A percentile compares a stretch with the other conserved stretches of the same genome.
These are phyloP conservation scores for Boletus subluridellus DNA, from an alignment of 1,284 basidiomycete species.

Conservation along the genomic window DNA sequence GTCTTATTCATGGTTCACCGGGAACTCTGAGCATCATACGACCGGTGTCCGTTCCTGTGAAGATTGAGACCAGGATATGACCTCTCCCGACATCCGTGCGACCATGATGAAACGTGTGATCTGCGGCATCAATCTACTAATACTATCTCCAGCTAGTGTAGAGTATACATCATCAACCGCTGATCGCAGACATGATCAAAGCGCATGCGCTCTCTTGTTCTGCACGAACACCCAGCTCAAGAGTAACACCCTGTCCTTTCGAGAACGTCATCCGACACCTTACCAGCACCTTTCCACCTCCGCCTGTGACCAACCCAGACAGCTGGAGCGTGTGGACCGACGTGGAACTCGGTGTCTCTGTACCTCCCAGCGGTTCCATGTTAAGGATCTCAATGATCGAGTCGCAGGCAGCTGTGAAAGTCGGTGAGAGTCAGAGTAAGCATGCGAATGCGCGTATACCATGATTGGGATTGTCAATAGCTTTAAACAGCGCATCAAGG, in stretches of 20 bases:
- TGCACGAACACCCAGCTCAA: slow-evolving; percentile 91
- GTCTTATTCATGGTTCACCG: slow-evolving; percentile 8
- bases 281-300: slow-evolving; percentile 90
- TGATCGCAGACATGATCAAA: slow-evolving; percentile 89
- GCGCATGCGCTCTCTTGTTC: slow-evolving; percentile 84
- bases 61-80: background rate
- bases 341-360: slow-evolving; percentile 74
- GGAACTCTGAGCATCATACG: slow-evolving; percentile 1
- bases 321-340: slow-evolving; percentile 94
- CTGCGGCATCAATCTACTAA: slow-evolving; percentile 3
- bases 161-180: slow-evolving; percentile 46
- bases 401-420: slow-evolving; percentile 75
- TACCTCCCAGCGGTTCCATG: slow-evolving; percentile 94
- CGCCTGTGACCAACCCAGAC: slow-evolving; percentile 84
- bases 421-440: slow-evolving; percentile 5
- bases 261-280: slow-evolving; percentile 95
- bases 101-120: slow-evolving; percentile 10
- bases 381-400: slow-evolving; percentile 92
- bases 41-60: background rate
- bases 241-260: slow-evolving; percentile 86
- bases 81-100: slow-evolving; percentile 2
- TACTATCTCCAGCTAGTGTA: background rate
- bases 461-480: slow-evolving; percentile 11
- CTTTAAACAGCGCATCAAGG: slow-evolving; percentile 1
- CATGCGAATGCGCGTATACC: slow-evolving; percentile 16